Conservation (phyloP, 2,329 filamentous ascomycete species). For the Colletotrichum cereale region DNA sequence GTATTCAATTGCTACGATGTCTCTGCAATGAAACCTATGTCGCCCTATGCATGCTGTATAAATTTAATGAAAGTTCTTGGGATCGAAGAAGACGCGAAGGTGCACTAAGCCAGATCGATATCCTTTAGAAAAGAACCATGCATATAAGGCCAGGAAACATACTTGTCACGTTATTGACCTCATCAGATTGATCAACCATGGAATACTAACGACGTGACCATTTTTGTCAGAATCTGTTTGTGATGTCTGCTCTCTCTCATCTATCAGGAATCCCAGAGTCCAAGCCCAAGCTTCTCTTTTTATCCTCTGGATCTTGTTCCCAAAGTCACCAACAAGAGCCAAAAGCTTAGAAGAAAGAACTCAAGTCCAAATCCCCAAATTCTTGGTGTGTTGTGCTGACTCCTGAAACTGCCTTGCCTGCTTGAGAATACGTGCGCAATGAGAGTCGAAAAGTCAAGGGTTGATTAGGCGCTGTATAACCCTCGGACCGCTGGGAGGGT, state of each 20-base stretch:
- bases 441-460: conserved; percentile 16
- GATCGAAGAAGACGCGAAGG: not conserved
- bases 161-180: not conserved
- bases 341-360: conserved; percentile 24
- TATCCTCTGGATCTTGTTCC: conserved; percentile 28
- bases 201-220: not conserved
- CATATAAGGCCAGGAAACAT: not conserved
- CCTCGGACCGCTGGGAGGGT: conserved; percentile 22
- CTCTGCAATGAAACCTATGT: not conserved
- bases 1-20: no score
- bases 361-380: conserved; percentile 12
- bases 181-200: not conserved
- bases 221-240: conserved; percentile 22
- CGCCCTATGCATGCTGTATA: not conserved
- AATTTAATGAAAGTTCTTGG: not conserved
- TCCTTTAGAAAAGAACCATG: not conserved
- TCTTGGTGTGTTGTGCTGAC: conserved; percentile 25
- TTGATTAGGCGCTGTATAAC: conserved; percentile 19
- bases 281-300: conserved; percentile 18
- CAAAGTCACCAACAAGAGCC: conserved; percentile 15
- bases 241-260: conserved; percentile 24
- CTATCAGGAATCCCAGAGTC: conserved; percentile 35
- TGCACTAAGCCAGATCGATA: not conserved
- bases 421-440: conserved; percentile 22
- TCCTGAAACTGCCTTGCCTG: conserved; percentile 37